Base-by-base conservation (phyloP, 805 yeast species). In the Kodamaea sagamina region DNA sequence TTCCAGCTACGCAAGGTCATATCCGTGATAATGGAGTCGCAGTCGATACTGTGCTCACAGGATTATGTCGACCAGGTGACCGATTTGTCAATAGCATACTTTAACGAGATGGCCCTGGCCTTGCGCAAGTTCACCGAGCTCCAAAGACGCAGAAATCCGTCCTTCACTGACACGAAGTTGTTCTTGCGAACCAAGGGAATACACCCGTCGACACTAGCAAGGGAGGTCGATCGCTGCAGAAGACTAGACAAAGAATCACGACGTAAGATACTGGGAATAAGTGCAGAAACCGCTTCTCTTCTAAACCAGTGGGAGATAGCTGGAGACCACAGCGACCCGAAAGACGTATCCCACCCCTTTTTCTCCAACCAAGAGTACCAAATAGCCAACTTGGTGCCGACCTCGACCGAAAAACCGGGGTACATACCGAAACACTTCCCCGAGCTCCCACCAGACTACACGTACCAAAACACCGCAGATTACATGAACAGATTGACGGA, bases 401-500 rank as follows among this genome's bases (percentile, higher is more conserved):
- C 43, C 65, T 82, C 26, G 36, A 47, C 59, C 4, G 37, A 43
- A n/a, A 50, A 52, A 21, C 71, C 74, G 1, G 57, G 60, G 4
- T 78, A 79, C 46, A 74, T 87, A 6, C 95, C 95, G 0, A 57
- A 67, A 4, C 89, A 89, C 82, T 67, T 92, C 52, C 99, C 99
- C 0, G 80, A 81, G 9, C 72, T 92, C 21, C 99, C 99, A 1
- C 96, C 98, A 0, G 96, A 89, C 55, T 95, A 90, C 62, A 92
- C 98, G 0, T 92, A 85, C 59, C 81, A 79, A 61, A 77, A 82
- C 43, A 86, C 96, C 0, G 85, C 96, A 0, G 74, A 75, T 49
- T 89, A 71, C 58, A 74, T 82, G 43, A 69, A 78, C 17, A 71
- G 82, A 15, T 64, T 82, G 11, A 77, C 82, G 1, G 92, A 88